Evolutionary conservation across 2,329 filamentous ascomycete species (phyloP), one percentile per base, ranked within the genome.

Genomic region (Cordyceps fumosorosea): DNA sequence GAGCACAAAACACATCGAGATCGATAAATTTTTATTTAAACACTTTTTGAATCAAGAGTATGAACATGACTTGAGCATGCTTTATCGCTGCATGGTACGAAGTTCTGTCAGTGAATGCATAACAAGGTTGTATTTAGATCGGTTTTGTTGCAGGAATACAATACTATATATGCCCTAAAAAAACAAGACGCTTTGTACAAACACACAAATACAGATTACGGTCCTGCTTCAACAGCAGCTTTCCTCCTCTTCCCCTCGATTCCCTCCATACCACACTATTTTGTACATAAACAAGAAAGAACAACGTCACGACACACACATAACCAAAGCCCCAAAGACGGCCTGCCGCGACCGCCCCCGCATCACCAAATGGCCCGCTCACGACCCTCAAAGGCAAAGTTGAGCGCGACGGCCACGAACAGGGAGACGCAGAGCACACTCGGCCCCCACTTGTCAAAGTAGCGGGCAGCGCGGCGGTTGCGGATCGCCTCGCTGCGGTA

Each of bases 391-490:
- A 91, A 87, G 5, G 77, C 89, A 79, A 96, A 96, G 74, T 95
- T 96, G 29, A 96, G 72, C 4, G 82, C 78, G 12, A 97, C 86
- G 3, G 92, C 90, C 0, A 82, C 76, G 48, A 97, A 83, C 59
- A 98, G 74, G 3, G 89, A 84, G 10, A 81, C 69, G 68, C 92
- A 96, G 37, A 99, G 81, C 24, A 87, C 77, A 4, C 83, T 92
- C 0, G 95, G 93, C 0, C 95, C 95, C 81, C 87, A 89, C 67
- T 86, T 88, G 74, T 99, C 95, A 73, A 98, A 95, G 75, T 95
- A 99, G 68, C 87, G 89, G 47, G 93, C 91, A n/a, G 89, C 91
- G 65, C 87, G 87, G 58, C 93, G 83, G 68, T 88, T 87, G 66
- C 91, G 85, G 71, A 98, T 98, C 65, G 91, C 91, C 65, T 84